phyloP scores from a whole-genome alignment of 2,329 filamentous ascomycete species.

The Trichoderma simmonsii region DNA sequence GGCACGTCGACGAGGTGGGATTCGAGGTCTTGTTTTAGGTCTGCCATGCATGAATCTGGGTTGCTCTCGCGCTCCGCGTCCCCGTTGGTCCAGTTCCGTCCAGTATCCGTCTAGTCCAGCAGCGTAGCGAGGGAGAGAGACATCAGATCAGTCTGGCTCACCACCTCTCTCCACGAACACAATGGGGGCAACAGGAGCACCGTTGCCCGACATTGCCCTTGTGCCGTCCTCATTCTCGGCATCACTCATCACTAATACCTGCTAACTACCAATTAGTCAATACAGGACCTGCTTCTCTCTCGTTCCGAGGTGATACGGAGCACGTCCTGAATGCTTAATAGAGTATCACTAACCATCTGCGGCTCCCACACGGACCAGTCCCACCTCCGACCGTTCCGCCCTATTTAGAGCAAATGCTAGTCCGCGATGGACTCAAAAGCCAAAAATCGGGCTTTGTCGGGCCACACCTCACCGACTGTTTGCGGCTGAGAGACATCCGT shows the following conservation, averaged over 20 bases:
- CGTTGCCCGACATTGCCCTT: not conserved
- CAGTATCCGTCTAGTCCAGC: not conserved
- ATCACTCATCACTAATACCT: not conserved
- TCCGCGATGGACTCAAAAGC: not conserved
- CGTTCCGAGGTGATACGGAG: not conserved
- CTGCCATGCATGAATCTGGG: not conserved
- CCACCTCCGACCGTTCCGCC: slow-evolving; percentile 3
- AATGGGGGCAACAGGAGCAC: not conserved
- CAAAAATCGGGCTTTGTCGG: slow-evolving; percentile 12
- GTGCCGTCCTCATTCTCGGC: not conserved
- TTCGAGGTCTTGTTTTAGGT: not conserved
- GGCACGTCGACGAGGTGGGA: not conserved
- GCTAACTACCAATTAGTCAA: not conserved
- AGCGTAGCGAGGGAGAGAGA: not conserved
- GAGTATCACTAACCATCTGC: not conserved
- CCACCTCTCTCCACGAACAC: not conserved
- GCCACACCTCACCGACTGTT: slow-evolving; percentile 13
- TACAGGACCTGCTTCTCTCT: not conserved
- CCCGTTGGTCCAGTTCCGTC: not conserved
- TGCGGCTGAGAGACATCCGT: slow-evolving; percentile 12
- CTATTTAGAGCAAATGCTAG: not conserved
- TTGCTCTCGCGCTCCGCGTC: not conserved
- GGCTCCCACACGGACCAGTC: not conserved
- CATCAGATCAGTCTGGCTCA: not conserved
- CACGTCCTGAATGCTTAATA: not conserved